Evolutionary conservation across 495 filamentous ascomycete genomes (phyloP), one percentile per base, ranked within the genome.

Genomic region (Penicillium coprophilum): DNA sequence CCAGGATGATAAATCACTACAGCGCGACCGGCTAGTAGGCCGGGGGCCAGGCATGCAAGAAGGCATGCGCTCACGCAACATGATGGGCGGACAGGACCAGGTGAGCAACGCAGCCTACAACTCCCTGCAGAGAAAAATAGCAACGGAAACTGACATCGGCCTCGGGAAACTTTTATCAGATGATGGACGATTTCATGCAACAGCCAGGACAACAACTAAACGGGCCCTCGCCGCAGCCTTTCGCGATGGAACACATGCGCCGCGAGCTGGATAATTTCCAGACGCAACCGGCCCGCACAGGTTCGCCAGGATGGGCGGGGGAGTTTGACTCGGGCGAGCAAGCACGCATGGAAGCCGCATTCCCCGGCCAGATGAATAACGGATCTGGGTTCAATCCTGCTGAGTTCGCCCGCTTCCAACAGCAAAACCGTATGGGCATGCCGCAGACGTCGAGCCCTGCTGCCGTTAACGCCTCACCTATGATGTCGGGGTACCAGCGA

Each of bases 171-270:
- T n/a, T n/a, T 38, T 38, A 38, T 38, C n/a, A 95, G 89, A 91
- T 92, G 86, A 89, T 97, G 86, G 88, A 96, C 66, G 86, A 91
- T 36, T 98, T 96, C 74, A 78, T 96, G 66, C 87, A 91, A 69
- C 85, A 92, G 71, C 78, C 80, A 34, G 79, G 74, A 27, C 82
- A 85, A 32, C 66, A 67, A 60, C 53, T 87, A 32, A 77, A 83
- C 19, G 80, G 79, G 48, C 77, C 70, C 30, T 58, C 66, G 31
- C 71, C 74, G 28, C 79, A 77, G 62, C 82, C 78, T 55, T 89
- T 91, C 62, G 82, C 82, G 13, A 87, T 90, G 81, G 87, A 88
- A 56, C 82, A 86, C 36, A 81, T 89, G 77, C 76, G 87, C 62
- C 73, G 79, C 72, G 83, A 86, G 68, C 69, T 88, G 68, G 80